Evolutionary conservation across 805 yeast genomes (phyloP), one percentile per base, ranked within the genome.

Genomic region (Saccharomycodes ludwigii): DNA sequence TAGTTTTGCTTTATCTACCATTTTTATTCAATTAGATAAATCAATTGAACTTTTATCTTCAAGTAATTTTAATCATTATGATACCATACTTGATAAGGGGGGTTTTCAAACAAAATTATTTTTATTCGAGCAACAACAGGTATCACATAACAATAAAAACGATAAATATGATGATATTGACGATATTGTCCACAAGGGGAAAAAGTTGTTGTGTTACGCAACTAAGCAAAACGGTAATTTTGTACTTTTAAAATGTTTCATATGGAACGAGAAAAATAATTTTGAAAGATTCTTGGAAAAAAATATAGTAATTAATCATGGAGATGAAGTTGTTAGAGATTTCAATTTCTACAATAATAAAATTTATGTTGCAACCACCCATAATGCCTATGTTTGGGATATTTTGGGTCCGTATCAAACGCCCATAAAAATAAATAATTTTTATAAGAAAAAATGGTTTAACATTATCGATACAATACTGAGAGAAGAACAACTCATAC

Each of bases 11-110:
- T 29, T 54, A 16, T 40, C 46, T 1, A 54, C 56, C 1, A 44
- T 54, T 1, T 51, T 54, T 33, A 48, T 47, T 5, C 40, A 41
- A 30, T 47, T 49, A 31, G 44, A 44, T 13, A 46, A 42, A 24
- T 39, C 42, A 9, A 31, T 52, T 3, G 37, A 45, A 3, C 24
- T 54, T 19, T 36, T 52, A 18, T 52, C 50, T 32, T 42, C 53
- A 30, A 39, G 50, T 2, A 54, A 52, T 30, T 36, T 54, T 34
- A 49, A 44, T 20, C 40, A 44, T n/a, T 54, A 47, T 37, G 59
- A 54, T 33, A 40, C 43, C 33, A 44, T 54, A 7, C 39, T 45
- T 11, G 59, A 54, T 33, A 47, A 45, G 22, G 39, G 56, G 22
- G 55, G 56, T 4, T 47, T 51, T 9, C 35, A 35, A 3, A 27